Conservation (phyloP, 495 filamentous ascomycete species). For the Acidiella bohemica region DNA sequence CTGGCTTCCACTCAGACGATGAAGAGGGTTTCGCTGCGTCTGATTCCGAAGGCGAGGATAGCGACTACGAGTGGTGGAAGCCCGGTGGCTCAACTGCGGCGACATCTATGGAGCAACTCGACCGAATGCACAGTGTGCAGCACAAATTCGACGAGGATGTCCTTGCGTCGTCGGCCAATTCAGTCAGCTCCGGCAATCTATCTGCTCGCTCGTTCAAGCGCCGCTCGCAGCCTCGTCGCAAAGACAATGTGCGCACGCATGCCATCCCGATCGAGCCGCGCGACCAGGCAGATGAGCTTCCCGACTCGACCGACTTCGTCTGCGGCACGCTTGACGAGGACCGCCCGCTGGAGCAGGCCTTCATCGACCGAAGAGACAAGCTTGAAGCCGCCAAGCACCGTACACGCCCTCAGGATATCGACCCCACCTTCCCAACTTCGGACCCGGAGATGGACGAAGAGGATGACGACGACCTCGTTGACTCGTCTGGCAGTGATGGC, state of each 20-base stretch:
- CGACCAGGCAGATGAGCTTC: slow-evolving; percentile 45
- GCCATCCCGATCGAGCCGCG: slow-evolving; percentile 45
- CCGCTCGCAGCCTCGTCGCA: slow-evolving; percentile 27
- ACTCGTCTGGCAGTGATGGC: slow-evolving; percentile 43
- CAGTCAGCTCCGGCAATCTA: slow-evolving; percentile 34
- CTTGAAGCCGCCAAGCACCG: slow-evolving; percentile 66
- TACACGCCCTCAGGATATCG: slow-evolving; percentile 81
- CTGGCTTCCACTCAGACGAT: slow-evolving; percentile 80
- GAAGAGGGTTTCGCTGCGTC: slow-evolving; percentile 87
- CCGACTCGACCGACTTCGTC: slow-evolving; percentile 95
- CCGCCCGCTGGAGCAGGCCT: slow-evolving; percentile 81
- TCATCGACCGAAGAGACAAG: slow-evolving; percentile 71
- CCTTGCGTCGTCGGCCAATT: slow-evolving; percentile 55
- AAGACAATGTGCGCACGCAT: slow-evolving; percentile 18
- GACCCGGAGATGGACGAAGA: slow-evolving; percentile 67
- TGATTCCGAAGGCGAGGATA: slow-evolving; percentile 69
- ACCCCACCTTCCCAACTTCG: slow-evolving; percentile 89
- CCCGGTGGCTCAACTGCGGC: slow-evolving; percentile 44
- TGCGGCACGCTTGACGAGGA: slow-evolving; percentile 96
- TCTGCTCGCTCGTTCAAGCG: slow-evolving; percentile 19
- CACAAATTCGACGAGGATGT: slow-evolving; percentile 21
- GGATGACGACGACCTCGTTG: slow-evolving; percentile 46
- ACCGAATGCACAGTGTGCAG: slow-evolving; percentile 28
- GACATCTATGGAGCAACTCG: slow-evolving; percentile 39
- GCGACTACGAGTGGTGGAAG: slow-evolving; percentile 69